Percentiles rank a stretch among this genome's conserved stretches.
Evolutionary conservation across 2,329 filamentous ascomycete genomes (phyloP).

Genomic region (Sarocladiaceae sp.): DNA sequence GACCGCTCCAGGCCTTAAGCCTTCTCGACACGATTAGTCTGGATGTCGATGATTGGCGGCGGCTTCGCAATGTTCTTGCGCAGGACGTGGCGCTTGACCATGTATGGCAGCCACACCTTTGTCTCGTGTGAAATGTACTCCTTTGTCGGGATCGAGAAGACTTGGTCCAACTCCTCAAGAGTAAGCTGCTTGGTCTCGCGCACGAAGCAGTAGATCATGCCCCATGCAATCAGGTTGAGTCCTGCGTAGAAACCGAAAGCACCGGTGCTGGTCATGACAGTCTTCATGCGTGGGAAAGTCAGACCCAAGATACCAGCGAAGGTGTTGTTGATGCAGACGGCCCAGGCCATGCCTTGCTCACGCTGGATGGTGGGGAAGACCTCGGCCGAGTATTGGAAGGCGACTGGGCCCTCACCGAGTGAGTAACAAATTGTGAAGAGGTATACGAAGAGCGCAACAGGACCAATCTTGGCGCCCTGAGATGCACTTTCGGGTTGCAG

Average conservation of each 20-base stretch:
- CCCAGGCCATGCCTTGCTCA: constrained; percentile 35
- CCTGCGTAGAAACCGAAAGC: constrained; percentile 39
- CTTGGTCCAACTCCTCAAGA: constrained; percentile 34
- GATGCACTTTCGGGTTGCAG: constrained; percentile 12
- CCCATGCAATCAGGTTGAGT: constrained; percentile 38
- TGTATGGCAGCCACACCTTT: constrained; percentile 27
- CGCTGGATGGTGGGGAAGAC: constrained; percentile 33
- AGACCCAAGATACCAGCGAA: constrained; percentile 23
- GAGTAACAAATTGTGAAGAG: constrained; percentile 32
- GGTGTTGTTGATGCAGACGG: constrained; percentile 29
- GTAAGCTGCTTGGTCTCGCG: constrained; percentile 44
- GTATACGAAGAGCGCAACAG: constrained; percentile 30
- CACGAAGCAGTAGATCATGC: constrained; percentile 42
- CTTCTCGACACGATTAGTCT: neutral
- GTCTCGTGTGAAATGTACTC: constrained; percentile 27
- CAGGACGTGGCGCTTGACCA: constrained; percentile 32
- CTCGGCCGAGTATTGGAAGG: constrained; percentile 34
- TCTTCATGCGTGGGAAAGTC: constrained; percentile 28
- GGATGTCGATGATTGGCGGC: constrained; percentile 21
- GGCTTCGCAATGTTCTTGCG: constrained; percentile 27
- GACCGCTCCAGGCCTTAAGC: neutral
- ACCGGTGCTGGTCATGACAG: constrained; percentile 26
- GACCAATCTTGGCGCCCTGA: constrained; percentile 21
- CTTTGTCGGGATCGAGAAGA: constrained; percentile 27
- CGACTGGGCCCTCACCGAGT: constrained; percentile 30